Percentiles rank a stretch among this genome's conserved stretches.
These are phyloP conservation scores for Pythium vanterpoolii DNA, from an alignment of 352 stramenopile genomes.

Conservation along the genomic window DNA sequence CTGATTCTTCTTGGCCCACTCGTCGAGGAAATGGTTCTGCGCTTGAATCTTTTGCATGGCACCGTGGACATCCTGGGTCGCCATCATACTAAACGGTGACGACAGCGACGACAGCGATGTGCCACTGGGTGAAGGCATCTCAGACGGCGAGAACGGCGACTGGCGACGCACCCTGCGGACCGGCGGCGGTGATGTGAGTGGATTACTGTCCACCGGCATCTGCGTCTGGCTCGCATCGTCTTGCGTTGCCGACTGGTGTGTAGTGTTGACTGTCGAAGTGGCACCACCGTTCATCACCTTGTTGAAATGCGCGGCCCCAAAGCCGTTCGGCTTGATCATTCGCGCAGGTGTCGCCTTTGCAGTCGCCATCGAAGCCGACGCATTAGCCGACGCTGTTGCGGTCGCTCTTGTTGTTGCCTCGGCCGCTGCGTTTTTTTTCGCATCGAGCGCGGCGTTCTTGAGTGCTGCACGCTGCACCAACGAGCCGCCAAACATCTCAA, in stretches of 20 bases:
- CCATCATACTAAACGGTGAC: slow-evolving; percentile 24
- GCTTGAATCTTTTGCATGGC: slow-evolving; percentile 23
- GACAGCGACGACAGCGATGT: slow-evolving; percentile 21
- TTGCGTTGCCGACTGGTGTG: neutral
- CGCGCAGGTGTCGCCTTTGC: neutral
- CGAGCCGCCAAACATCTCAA: slow-evolving; percentile 21
- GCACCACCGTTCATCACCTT: neutral
- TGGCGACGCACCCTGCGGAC: slow-evolving; percentile 1
- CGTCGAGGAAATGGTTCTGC: slow-evolving; percentile 23
- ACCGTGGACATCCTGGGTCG: slow-evolving; percentile 23
- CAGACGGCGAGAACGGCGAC: slow-evolving; percentile 8
- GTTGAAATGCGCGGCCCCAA: slow-evolving; percentile 8
- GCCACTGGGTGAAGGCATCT: neutral
- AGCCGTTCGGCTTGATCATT: slow-evolving; percentile 8
- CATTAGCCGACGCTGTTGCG: too few species aligned
- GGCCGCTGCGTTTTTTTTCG: slow-evolving; percentile 25
- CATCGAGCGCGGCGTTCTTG: slow-evolving; percentile 30
- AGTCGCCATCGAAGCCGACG: neutral
- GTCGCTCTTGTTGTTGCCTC: neutral
- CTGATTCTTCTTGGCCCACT: slow-evolving; percentile 11
- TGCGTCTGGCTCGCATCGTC: slow-evolving; percentile 22
- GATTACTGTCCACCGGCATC: slow-evolving; percentile 1
- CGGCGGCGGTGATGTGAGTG: slow-evolving; percentile 4
- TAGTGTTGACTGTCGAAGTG: neutral
- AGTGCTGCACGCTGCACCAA: slow-evolving; percentile 19